Conservation (phyloP, 495 filamentous ascomycete species). For the Umbilicaria muhlenbergii region DNA sequence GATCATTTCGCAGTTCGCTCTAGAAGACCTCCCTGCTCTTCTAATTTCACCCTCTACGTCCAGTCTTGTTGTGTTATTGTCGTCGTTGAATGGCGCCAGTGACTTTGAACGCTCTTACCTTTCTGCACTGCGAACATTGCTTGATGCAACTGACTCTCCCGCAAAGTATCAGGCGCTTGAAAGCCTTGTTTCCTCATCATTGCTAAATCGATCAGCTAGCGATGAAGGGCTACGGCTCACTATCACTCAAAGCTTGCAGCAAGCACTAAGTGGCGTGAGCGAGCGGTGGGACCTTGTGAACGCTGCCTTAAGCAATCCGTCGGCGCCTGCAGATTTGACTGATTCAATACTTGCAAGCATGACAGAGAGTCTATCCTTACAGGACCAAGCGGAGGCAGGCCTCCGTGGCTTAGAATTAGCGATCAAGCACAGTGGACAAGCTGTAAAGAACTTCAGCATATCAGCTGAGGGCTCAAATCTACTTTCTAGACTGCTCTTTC, state of each 20-base stretch:
- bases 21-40: conserved; percentile 31
- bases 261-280: conserved; percentile 9
- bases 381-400: conserved; percentile 11
- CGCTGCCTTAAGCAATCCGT: conserved; percentile 28
- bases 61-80: conserved; percentile 23
- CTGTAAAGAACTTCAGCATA: conserved; percentile 16
- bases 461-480: conserved; percentile 32
- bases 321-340: conserved; percentile 25
- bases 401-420: conserved; percentile 21
- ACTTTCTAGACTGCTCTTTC: conserved; percentile 36
- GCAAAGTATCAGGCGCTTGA: conserved; percentile 15
- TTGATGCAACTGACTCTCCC: conserved; percentile 13
- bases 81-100: conserved; percentile 4
- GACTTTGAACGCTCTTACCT: conserved; percentile 15
- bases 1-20: conserved; percentile 24
- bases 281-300: conserved; percentile 21
- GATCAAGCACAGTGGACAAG: conserved; percentile 11
- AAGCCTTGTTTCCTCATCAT: conserved; percentile 16
- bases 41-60: conserved; percentile 38
- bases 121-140: conserved; percentile 11
- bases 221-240: conserved; percentile 1
- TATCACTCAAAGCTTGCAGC: conserved; percentile 9
- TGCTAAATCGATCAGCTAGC: neutral
- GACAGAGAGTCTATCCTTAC: conserved; percentile 17
- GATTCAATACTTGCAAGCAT: conserved; percentile 26